Base-by-base conservation (phyloP, 208 protist species). In the Acanthamoeba lenticulata region DNA sequence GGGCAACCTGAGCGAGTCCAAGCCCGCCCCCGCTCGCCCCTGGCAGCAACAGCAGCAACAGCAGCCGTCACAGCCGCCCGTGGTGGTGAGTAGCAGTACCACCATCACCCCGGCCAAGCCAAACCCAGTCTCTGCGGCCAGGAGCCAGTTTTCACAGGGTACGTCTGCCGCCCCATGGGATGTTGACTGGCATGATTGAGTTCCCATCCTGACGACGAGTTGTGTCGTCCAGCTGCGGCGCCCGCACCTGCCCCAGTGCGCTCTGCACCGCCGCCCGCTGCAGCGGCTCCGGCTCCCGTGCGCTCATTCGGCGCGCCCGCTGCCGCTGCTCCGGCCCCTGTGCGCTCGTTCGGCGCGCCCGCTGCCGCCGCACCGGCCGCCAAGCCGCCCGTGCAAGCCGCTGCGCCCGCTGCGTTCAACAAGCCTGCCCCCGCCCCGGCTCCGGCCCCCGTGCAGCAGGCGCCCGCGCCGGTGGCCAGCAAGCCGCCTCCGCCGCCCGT, bases 341-440 rank as follows among this genome's bases (percentile, higher is more conserved):
- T 49, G 36, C 72, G 38, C 40, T 81, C 72, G 34, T 47, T 40
- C 72, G 34, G 38, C 38, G 72, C 21, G 11, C 65, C 65, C 27
- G 65, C 65, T 57, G n/a, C n/a, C 47, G 47, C 47, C 15, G 9
- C 47, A 15, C 9, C 47, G 5, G 57, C 57, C 27, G 57, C 57
- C 15, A 67, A 67, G 57, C 57, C 57, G 57, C 57, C 57, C 57
- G 27, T 67, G 5, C 57, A 67, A 67, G 57, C 57, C 15, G 57
- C 24, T 7, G 24, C 57, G 5, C 57, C 57, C 9, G 13, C 72
- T 81, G 72, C 72, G 4, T 19, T n/a, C 21, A 49, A 81, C n/a
- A n/a, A n/a, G 38, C 13, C 83, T 90, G 55, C 83, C 27, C 83
- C 83, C 32, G 92, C 92, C 38, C 29, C 92, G 4, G 38, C 38